Evolutionary conservation across 2,329 filamentous ascomycete species (phyloP).

Genomic region (Neurospora crassa): DNA sequence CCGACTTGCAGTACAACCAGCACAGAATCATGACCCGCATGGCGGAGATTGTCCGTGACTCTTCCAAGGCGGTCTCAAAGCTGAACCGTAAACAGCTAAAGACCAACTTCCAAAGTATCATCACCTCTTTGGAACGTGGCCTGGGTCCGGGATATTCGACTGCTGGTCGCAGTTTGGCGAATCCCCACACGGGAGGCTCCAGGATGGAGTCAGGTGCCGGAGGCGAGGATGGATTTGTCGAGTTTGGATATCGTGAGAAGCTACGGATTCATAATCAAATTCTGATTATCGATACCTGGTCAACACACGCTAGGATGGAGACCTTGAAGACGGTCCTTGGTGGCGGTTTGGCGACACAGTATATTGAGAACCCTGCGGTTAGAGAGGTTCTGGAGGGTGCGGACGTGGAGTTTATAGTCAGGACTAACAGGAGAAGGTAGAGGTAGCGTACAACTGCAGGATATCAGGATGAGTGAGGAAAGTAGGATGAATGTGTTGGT

Average conservation of each 20-base stretch:
- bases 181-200: slow-evolving; percentile 32
- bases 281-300: slow-evolving; percentile 42
- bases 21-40: slow-evolving; percentile 38
- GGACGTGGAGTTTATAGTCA: slow-evolving; percentile 20
- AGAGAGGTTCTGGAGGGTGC: slow-evolving; percentile 25
- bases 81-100: slow-evolving; percentile 39
- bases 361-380: slow-evolving; percentile 29
- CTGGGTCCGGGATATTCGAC: slow-evolving; percentile 46
- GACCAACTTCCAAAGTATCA: slow-evolving; percentile 39
- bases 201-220: slow-evolving; percentile 32
- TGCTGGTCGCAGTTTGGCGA: slow-evolving; percentile 30
- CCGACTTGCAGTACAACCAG: slow-evolving; percentile 41
- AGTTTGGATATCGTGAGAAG: slow-evolving; percentile 44
- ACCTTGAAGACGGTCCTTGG: slow-evolving; percentile 39
- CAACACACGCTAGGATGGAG: slow-evolving; percentile 36
- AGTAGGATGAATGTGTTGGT: neutral
- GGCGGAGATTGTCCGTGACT: slow-evolving; percentile 36
- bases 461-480: neutral
- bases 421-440: slow-evolving; percentile 6
- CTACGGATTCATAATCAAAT: slow-evolving; percentile 37
- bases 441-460: neutral
- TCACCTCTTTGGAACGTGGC: slow-evolving; percentile 44
- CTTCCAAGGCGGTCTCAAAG: slow-evolving; percentile 38
- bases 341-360: slow-evolving; percentile 33
- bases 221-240: slow-evolving; percentile 29